phyloP scores from a whole-genome alignment of 768 basidiomycete species.

The Kwoniella sp. region DNA sequence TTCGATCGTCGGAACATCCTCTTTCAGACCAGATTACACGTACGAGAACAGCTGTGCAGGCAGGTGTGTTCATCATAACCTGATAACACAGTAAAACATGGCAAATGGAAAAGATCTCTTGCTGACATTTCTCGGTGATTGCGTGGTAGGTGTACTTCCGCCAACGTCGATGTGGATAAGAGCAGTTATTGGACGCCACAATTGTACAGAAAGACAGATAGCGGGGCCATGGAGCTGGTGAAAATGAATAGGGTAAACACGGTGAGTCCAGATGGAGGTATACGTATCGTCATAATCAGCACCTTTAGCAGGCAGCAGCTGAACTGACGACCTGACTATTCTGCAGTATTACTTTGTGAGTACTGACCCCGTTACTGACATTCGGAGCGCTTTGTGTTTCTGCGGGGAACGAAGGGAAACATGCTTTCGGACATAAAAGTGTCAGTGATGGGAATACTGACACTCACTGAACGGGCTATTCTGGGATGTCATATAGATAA shows the following conservation, averaged over 20 bases:
- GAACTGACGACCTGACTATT: background rate
- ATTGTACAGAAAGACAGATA: constrained; percentile 47
- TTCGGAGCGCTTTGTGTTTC: too few relatives aligned
- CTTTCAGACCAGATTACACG: constrained; percentile 22
- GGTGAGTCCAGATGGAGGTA: too few relatives aligned
- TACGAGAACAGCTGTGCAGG: constrained; percentile 55
- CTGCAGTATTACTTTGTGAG: constrained; percentile 21
- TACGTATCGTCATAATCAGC: too few relatives aligned
- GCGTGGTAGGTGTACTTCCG: constrained; percentile 35
- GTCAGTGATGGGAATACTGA: background rate
- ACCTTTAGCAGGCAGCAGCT: constrained; percentile 16
- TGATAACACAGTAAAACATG: background rate
- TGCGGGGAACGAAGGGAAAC: too few relatives aligned
- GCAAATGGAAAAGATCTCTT: too few relatives aligned
- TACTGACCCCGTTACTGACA: too few relatives aligned
- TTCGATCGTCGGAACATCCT: constrained; percentile 32
- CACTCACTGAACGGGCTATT: background rate
- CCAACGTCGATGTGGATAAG: constrained; percentile 52
- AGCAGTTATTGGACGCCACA: constrained; percentile 56
- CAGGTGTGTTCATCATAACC: constrained; percentile 54
- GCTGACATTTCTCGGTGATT: too few relatives aligned
- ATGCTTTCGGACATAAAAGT: too few relatives aligned
- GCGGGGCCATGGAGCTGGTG: constrained; percentile 29
- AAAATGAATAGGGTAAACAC: constrained; percentile 24
- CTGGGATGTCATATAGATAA: constrained; percentile 4